phyloP scores from a whole-genome alignment of 2,329 filamentous ascomycete species.

The Leptographium radiaticola region DNA sequence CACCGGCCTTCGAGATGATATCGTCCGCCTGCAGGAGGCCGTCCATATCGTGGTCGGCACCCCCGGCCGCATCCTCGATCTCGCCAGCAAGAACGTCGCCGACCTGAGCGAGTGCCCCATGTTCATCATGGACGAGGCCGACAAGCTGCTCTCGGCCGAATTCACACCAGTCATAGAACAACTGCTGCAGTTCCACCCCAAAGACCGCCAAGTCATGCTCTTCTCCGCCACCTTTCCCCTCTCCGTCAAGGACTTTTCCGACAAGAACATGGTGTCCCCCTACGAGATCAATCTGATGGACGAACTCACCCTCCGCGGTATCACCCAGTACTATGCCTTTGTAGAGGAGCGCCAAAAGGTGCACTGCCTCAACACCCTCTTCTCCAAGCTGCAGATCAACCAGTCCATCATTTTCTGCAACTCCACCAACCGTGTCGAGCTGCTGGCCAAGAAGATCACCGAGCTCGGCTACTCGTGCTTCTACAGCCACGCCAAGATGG shows the following conservation, averaged over 20 bases:
- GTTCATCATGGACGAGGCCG: slow-evolving; percentile 99
- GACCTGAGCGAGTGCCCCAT: slow-evolving; percentile 93
- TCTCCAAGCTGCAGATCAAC: slow-evolving; percentile 98
- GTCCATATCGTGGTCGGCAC: slow-evolving; percentile 98
- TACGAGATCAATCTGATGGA: slow-evolving; percentile 99
- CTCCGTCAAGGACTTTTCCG: slow-evolving; percentile 94
- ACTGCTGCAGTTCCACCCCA: slow-evolving; percentile 86
- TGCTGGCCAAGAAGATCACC: slow-evolving; percentile 97
- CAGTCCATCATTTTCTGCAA: slow-evolving; percentile 99
- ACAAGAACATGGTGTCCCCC: slow-evolving; percentile 92
- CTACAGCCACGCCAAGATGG: slow-evolving; percentile 97
- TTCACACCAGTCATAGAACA: slow-evolving; percentile 98
- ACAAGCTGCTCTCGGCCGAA: slow-evolving; percentile 91
- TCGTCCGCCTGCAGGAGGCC: slow-evolving; percentile 82
- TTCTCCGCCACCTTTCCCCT: slow-evolving; percentile 97
- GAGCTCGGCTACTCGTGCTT: slow-evolving; percentile 98
- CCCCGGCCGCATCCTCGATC: slow-evolving; percentile 86
- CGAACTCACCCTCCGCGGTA: slow-evolving; percentile 91
- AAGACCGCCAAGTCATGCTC: slow-evolving; percentile 97
- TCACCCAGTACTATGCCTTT: slow-evolving; percentile 98
- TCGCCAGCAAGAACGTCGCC: slow-evolving; percentile 91
- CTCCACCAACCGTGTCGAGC: slow-evolving; percentile 93
- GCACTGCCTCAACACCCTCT: slow-evolving; percentile 95
- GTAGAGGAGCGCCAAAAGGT: slow-evolving; percentile 99
- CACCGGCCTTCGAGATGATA: slow-evolving; percentile 89